Evolutionary conservation across 2,329 filamentous ascomycete genomes (phyloP), one percentile per base, ranked within the genome.

Genomic region (Phialophora expanda): DNA sequence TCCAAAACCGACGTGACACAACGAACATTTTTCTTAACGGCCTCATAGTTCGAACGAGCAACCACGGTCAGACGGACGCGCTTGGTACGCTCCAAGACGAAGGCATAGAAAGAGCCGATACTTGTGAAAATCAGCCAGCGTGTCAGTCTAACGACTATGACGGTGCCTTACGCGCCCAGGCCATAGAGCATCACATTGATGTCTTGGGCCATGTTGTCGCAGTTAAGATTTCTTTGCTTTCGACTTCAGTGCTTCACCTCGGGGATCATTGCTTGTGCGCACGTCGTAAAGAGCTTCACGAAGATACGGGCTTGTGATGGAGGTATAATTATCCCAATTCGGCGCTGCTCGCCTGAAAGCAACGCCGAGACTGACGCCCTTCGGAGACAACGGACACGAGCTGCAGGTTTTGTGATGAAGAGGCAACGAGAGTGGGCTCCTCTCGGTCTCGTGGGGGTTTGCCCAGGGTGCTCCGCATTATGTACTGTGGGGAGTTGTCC

Each of bases 41-140:
- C 78, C 4, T 80, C 76, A 55, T 81, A 81, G 59, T 82, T 82
- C 0, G 80, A 82, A 65, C 80, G 76, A 8, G 80, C 80, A 12
- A 80, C 77, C 0, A 82, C 80, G 0, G 78, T 80, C 17, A 82
- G 65, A 4, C 75, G 76, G 8, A 82, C 78, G 24, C 74, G 75
- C 2, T 78, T 68, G 34, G 74, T 76, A 2, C 81, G 79, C 60
- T 77, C 79, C 0, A 86, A 71, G 41, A 86, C 80, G 65, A 86
- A 86, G 7, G 83, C 82, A 70, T 87, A 87, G 68, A 87, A 86
- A 1, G 83, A 85, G 30, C 85, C 85, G 59, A 86, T 86, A 0
- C 84, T 86, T 54, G 22, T 30, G 51, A 24, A 30, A 17, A 4
- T 22, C 34, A n/a, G 51, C 54, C 48, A 61, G 58, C 28, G 2